Base-by-base conservation (phyloP, 2,329 filamentous ascomycete species). In the Colletotrichum aenigma region DNA sequence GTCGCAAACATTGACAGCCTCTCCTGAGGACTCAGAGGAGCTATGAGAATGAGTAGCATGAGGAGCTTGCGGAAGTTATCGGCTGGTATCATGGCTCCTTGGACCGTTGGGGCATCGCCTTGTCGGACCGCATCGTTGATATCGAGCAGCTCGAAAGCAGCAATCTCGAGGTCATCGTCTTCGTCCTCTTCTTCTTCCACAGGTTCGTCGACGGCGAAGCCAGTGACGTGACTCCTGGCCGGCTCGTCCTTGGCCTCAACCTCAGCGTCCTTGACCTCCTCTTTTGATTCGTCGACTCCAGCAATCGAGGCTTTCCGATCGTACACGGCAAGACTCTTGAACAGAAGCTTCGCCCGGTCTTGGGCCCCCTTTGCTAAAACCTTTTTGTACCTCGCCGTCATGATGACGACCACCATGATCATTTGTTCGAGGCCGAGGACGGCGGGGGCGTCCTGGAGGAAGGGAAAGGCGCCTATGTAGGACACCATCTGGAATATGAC, bases 391-490 rank as follows among this genome's bases (percentile, higher is more conserved):
- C 94, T 88, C 79, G 94, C 92, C 2, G 94, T 95, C 86, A 95
- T 88, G 77, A 96, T 91, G 3, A 93, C 92, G 64, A 95, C 88
- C 2, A 94, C 93, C 85, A 94, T 94, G 74, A 95, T 88, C 83
- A 95, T 85, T 79, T 93, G 92, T 76, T 94, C 91, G 58, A 94
- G 89, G 10, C 93, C 92, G 65, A 96, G 84, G 4, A 95, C 92
- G 4, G 89, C 92, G 0, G 94, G 94, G 0, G 93, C 93, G 79
- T 94, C 91, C 68, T 91, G 89, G 4, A 94, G 87, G 78, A 95
- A 95, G 0, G 94, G 94, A 75, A 96, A 95, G 1, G 94, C 92
- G 36, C 92, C 94, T 1, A 95, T 87, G 78, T 93, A 94, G 6
- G 92, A 93, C 4, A 93, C 83, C 88, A 95, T 93, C 79, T 94